Conservation (phyloP, 768 basidiomycete species). For the Termitomyces heimii region DNA sequence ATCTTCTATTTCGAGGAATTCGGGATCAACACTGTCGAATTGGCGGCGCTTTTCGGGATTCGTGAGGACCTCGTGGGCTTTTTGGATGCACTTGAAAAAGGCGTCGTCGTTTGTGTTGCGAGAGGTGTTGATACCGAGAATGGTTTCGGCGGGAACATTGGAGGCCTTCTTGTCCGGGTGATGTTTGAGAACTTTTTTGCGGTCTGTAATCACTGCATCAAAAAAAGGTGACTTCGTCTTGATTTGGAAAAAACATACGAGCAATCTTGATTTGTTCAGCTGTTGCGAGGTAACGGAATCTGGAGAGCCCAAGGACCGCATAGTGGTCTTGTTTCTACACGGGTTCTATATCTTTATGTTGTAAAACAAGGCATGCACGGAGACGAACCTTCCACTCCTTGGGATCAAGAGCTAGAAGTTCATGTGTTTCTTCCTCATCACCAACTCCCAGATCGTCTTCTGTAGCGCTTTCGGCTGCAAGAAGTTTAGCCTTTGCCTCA, state of each 20-base stretch:
- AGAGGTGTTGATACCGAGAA: constrained; percentile 47
- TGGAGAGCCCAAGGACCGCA: constrained; percentile 90
- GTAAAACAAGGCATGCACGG: background rate
- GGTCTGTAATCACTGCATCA: constrained; percentile 46
- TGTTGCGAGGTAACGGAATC: constrained; percentile 80
- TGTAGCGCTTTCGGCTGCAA: constrained; percentile 44
- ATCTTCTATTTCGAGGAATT: constrained; percentile 65
- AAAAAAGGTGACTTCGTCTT: background rate
- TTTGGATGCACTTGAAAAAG: constrained; percentile 99
- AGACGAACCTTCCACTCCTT: constrained; percentile 91
- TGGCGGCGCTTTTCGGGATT: constrained; percentile 85
- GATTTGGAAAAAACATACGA: constrained; percentile 51
- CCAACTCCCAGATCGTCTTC: constrained; percentile 92
- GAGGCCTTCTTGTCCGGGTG: constrained; percentile 93
- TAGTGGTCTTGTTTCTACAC: constrained; percentile 96
- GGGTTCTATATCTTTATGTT: background rate
- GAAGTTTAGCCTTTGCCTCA: constrained; percentile 34
- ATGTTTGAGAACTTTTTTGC: constrained; percentile 95
- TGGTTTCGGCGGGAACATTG: constrained; percentile 21
- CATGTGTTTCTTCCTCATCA: constrained; percentile 76
- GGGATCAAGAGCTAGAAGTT: constrained; percentile 74
- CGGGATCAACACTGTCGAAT: constrained; percentile 93
- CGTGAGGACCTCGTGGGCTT: constrained; percentile 92
- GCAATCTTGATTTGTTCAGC: constrained; percentile 94
- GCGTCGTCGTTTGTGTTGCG: constrained; percentile 92